phyloP scores from a whole-genome alignment of 179 eudicot genomes.

The Beta macrorhiza region DNA sequence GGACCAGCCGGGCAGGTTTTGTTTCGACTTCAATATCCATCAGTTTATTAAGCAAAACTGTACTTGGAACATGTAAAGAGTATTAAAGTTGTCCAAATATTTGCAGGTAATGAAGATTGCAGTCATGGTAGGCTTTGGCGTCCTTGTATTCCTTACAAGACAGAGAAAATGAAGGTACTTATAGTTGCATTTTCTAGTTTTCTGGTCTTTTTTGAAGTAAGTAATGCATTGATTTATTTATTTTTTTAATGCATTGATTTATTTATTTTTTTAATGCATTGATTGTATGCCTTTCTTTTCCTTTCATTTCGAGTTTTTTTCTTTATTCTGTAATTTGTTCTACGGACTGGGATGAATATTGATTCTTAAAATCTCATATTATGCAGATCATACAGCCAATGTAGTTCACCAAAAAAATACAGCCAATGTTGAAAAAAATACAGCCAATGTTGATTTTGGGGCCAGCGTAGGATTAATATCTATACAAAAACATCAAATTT shows the following conservation, averaged over 20 bases:
- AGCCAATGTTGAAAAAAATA: background rate
- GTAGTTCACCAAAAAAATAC: background rate
- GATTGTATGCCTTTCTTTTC: too few relatives aligned
- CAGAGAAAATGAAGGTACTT: slow-evolving; percentile 33
- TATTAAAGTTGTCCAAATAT: background rate
- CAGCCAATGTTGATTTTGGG: background rate
- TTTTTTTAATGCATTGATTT: too few relatives aligned
- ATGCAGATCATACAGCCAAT: slow-evolving; percentile 13
- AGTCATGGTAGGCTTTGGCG: slow-evolving; percentile 47
- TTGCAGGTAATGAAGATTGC: slow-evolving; percentile 44
- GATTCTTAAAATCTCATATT: background rate
- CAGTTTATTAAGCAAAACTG: slow-evolving; percentile 9
- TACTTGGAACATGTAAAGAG: background rate
- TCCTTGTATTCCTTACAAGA: slow-evolving; percentile 41
- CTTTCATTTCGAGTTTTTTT: too few relatives aligned
- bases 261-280: too few relatives aligned
- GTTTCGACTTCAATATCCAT: slow-evolving; percentile 3
- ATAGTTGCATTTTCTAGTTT: background rate
- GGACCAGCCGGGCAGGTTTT: slow-evolving; percentile 55
- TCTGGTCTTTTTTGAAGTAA: too few relatives aligned
- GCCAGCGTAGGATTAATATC: background rate
- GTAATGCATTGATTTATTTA: too few relatives aligned
- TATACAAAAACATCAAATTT: slow-evolving; percentile 3
- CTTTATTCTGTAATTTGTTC: background rate
- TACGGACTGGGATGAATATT: background rate